Conservation (phyloP, 768 basidiomycete species). For the Agrocybe pediades region DNA sequence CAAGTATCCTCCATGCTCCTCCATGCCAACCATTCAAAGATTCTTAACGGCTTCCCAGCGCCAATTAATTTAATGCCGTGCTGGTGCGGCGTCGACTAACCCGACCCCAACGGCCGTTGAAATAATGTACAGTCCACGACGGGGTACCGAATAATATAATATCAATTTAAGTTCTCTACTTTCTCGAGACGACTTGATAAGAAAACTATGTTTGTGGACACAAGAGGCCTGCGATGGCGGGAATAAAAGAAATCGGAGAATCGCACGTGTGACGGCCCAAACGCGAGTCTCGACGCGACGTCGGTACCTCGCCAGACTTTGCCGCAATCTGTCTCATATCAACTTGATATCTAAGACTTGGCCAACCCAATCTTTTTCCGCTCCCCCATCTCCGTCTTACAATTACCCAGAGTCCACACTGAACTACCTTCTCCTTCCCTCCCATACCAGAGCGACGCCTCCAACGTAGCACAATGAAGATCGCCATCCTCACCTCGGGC, state of each 20-base stretch:
- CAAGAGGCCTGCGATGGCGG: background rate
- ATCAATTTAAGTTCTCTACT: too few relatives aligned
- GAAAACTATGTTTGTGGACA: background rate
- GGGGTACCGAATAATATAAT: too few relatives aligned
- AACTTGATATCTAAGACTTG: background rate
- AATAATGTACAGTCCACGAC: background rate
- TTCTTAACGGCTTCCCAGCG: background rate
- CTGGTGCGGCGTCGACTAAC: background rate
- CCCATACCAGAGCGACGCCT: background rate
- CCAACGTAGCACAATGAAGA: conserved; percentile 58
- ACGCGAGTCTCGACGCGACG: background rate
- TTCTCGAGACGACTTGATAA: background rate
- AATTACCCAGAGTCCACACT: background rate
- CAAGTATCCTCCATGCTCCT: too few relatives aligned
- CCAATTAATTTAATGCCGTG: background rate
- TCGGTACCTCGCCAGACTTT: background rate
- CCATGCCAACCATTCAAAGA: background rate
- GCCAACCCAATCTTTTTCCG: conserved; percentile 2
- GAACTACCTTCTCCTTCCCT: background rate
- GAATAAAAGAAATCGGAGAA: background rate
- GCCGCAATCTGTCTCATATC: background rate
- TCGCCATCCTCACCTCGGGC: conserved; percentile 93
- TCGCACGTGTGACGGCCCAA: background rate
- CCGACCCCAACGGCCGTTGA: background rate
- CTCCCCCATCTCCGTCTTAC: background rate